phyloP scores from a whole-genome alignment of 75 land plant species.

The Larix kaempferi region DNA sequence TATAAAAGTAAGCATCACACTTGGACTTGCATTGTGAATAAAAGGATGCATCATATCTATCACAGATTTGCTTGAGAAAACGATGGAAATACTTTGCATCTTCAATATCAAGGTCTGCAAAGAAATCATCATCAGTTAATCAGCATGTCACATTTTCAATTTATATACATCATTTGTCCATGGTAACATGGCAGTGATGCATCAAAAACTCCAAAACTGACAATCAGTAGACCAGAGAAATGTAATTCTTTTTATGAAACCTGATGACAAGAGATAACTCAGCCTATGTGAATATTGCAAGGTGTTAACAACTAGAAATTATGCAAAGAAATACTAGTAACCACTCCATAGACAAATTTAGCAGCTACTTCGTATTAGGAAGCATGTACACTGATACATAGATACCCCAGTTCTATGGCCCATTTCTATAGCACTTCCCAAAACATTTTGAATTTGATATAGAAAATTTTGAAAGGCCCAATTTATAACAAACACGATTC shows the following conservation, averaged over 20 bases:
- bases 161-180: neutral
- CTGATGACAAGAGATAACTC: neutral
- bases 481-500: neutral
- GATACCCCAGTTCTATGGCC: neutral
- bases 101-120: conserved; percentile 36
- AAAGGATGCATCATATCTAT: conserved; percentile 22
- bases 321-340: neutral
- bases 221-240: conserved; percentile 4
- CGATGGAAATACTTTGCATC: conserved; percentile 29
- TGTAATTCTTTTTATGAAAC: neutral
- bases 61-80: conserved; percentile 39
- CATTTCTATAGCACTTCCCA: neutral
- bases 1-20: conserved; percentile 42
- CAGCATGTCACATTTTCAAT: neutral
- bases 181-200: neutral
- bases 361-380: no score
- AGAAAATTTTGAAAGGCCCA: neutral
- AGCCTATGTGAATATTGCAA: neutral
- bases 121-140: conserved; percentile 3
- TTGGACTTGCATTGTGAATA: conserved; percentile 23
- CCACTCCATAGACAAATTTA: neutral
- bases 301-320: neutral
- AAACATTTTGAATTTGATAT: neutral
- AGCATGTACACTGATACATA: neutral
- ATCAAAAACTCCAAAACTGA: no score